phyloP scores from a whole-genome alignment of 257 asterid genomes.

The Ajuga chamaepitys region DNA sequence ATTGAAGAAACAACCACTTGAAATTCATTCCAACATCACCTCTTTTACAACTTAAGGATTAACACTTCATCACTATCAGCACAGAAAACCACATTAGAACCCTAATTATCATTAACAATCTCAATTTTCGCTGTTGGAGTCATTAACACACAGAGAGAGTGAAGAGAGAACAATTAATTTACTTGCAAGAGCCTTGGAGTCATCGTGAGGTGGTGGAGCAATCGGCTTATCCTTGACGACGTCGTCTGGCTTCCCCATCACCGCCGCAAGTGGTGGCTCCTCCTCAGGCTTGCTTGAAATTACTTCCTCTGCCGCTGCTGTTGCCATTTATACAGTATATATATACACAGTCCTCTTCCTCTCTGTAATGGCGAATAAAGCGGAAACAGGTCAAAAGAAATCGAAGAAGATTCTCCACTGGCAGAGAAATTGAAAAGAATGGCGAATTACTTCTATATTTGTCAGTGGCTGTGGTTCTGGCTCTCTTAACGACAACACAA shows the following conservation, averaged over 20 bases:
- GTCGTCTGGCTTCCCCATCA: conserved; percentile 23
- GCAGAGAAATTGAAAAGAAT: neutral
- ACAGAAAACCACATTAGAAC: neutral
- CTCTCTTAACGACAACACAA: neutral
- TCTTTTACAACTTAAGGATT: neutral
- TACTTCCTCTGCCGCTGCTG: conserved; percentile 23
- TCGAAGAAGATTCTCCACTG: conserved; percentile 8
- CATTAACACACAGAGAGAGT: neutral
- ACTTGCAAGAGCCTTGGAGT: conserved; percentile 29
- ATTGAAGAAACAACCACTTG: neutral
- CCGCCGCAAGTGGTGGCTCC: conserved; percentile 44
- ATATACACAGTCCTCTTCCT: neutral
- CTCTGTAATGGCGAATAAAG: conserved; percentile 9
- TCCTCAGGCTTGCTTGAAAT: conserved; percentile 9
- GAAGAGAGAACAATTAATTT: neutral
- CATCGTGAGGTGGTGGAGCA: conserved; percentile 27
- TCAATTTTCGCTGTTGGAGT: neutral
- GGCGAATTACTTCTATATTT: conserved; percentile 11
- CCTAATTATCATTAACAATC: neutral
- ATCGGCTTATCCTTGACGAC: conserved; percentile 35
- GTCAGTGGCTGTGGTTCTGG: conserved; percentile 11
- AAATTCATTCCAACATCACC: neutral
- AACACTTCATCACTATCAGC: neutral
- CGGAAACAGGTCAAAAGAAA: neutral
- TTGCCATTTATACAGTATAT: conserved; percentile 13